A percentile compares a stretch with the other conserved stretches of the same genome.
These are phyloP conservation scores for Bacterosira constricta DNA, from an alignment of 108 stramenopile genomes.

Conservation along the genomic window DNA sequence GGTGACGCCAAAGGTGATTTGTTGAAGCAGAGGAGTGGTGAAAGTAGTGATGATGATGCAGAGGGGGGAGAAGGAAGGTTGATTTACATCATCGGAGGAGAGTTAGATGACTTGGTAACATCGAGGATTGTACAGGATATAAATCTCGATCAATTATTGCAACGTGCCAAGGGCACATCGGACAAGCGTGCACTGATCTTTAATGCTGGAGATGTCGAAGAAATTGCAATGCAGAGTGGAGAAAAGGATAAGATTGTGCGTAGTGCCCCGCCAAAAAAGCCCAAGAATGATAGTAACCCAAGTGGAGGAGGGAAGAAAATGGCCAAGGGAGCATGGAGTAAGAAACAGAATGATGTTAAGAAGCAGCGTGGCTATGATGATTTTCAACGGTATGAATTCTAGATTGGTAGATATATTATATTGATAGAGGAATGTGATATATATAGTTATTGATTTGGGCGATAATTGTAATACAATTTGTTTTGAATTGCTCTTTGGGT, in stretches of 20 bases:
- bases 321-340: slow-evolving; percentile 68
- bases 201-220: slow-evolving; percentile 41
- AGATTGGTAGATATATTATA: neutral
- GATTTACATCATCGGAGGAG: slow-evolving; percentile 85
- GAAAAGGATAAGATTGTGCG: slow-evolving; percentile 33
- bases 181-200: slow-evolving; percentile 80
- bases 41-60: slow-evolving; percentile 1
- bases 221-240: slow-evolving; percentile 65
- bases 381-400: slow-evolving; percentile 72
- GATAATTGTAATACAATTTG: too few relatives aligned
- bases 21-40: too few relatives aligned
- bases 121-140: slow-evolving; percentile 46
- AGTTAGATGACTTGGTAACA: slow-evolving; percentile 56
- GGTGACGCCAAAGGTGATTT: too few relatives aligned
- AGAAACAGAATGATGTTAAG: slow-evolving; percentile 41
- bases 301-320: slow-evolving; percentile 27
- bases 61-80: slow-evolving; percentile 41
- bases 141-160: slow-evolving; percentile 54
- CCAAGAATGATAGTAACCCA: too few relatives aligned
- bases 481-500: too few relatives aligned
- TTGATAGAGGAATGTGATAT: neutral
- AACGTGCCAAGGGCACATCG: slow-evolving; percentile 46
- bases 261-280: too few relatives aligned
- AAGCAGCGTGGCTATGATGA: slow-evolving; percentile 79
- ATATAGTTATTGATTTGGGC: too few relatives aligned